Evolutionary conservation across 2,329 filamentous ascomycete genomes (phyloP), one percentile per base, ranked within the genome.

Genomic region (Chrysosporium queenslandicum): DNA sequence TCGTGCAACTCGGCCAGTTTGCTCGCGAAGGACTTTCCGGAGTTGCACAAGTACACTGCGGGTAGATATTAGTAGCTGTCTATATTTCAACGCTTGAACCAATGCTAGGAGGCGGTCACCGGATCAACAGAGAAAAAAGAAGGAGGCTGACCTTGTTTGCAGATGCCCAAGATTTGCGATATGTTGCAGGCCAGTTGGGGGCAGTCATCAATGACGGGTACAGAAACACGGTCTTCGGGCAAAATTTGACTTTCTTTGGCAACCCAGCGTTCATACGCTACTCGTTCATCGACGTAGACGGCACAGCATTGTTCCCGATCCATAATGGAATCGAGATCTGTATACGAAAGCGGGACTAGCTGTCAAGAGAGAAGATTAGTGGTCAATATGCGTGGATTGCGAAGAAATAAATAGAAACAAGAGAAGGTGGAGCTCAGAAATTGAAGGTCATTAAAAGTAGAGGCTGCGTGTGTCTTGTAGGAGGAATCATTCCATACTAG

Each of bases 31-130:
- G 76, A 73, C 53, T 71, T 68, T 46, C 74, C 76, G 8, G 72
- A 74, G 41, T 71, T 70, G 60, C 77, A 80, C 34, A 79, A 66
- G 58, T 77, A 76, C 50, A 81, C 76, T 79, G 57, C 30, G 43
- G 4, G n/a, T 2, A 53, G 30, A 18, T 2, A 49, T 57, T 46
- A 53, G 43, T 30, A 39, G 36, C 27, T 16, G 3, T 11, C 29
- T 11, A 21, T 8, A 16, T 34, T 12, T 45, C 25, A 11, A 3
- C 29, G 23, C 12, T 32, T 39, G 18, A 20, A 52, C 40, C 46
- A 12, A 51, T 39, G 40, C 12, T n/a, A 53, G 30, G 36, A 16
- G 50, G 30, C 16, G 23, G 34, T 12, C 37, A 11, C 8, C 9
- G 20, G 4, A 40, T 39, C 20, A 34, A 37, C n/a, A 47, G 18